Base-by-base conservation (phyloP, 306 rosid genomes). In the Oxytropis ochrocephala region DNA sequence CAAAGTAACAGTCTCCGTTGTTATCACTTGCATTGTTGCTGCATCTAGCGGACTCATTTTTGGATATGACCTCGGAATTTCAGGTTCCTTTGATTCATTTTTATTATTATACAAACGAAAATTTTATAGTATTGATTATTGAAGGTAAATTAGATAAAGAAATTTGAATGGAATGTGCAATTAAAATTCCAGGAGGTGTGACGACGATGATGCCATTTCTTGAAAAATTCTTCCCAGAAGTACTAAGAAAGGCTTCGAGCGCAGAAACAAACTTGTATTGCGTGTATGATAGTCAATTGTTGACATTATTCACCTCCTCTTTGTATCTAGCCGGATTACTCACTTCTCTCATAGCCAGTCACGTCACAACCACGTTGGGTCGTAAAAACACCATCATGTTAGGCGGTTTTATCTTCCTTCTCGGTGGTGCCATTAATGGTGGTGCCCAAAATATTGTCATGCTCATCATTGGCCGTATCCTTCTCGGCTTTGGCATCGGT, bases 401-500 rank as follows among this genome's bases (percentile, higher is more conserved):
- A 0, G 94, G 97, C 43, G 97, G 94, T 41, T 46, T 43, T 78
- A 68, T 77, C 42, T 89, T 89, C 64, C 72, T 89, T 5, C 62
- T 29, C 0, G 97, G 96, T 0, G 83, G 86, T 27, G 84, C 79
- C 27, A 46, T 87, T 53, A 87, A 87, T 14, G 97, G 94, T 5
- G 88, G 78, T 9, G 89, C 97, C 11, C 79, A 49, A 47, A 86
- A 88, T 60, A 61, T 88, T 46, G 66, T 75, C 6, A 88, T 91
- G 96, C 89, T 88, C 71, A 66, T 66, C 51, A 7, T 86, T n/a
- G 92, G 92, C 11, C 90, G 96, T 5, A 73, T 89, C 69, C 79
- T 87, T 78, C 87, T 89, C 0, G 90, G 92, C 1, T 58, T 89
- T 32, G 92, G 88, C 0, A 75, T 89, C 12, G 92, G 92, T 42